Percentiles rank a stretch among this genome's conserved stretches.
Conservation (phyloP, 345 rosid species). For the Murraya koenigii region DNA sequence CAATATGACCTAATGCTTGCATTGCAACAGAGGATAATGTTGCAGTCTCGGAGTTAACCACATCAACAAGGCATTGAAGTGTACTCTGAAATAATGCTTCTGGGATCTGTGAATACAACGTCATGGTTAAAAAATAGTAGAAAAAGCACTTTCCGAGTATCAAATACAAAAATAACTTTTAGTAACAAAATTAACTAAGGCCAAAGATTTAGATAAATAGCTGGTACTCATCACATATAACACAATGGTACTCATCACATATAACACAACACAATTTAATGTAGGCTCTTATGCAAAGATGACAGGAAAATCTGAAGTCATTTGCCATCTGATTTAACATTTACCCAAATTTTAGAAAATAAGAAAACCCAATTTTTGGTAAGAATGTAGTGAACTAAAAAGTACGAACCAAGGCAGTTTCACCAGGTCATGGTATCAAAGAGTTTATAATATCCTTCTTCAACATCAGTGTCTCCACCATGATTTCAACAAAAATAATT, state of each 20-base stretch:
- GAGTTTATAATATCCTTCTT: not conserved
- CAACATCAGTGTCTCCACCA: not conserved
- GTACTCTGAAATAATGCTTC: conserved; percentile 56
- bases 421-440: not conserved
- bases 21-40: conserved; percentile 82
- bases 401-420: not conserved
- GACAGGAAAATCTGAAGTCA: not conserved
- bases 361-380: not conserved
- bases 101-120: conserved; percentile 47
- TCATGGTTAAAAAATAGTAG: conserved; percentile 3
- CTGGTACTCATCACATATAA: not conserved
- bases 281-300: not conserved
- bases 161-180: not conserved
- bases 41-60: conserved; percentile 68
- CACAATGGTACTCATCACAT: not conserved
- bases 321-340: not conserved
- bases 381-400: not conserved
- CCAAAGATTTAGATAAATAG: not conserved
- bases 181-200: not conserved
- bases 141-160: not conserved
- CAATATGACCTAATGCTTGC: conserved; percentile 97
- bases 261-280: not conserved
- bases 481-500: not conserved
- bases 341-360: not conserved
- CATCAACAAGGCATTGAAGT: conserved; percentile 61